Conservation (phyloP, 805 yeast species). For the Starmerella vitae region DNA sequence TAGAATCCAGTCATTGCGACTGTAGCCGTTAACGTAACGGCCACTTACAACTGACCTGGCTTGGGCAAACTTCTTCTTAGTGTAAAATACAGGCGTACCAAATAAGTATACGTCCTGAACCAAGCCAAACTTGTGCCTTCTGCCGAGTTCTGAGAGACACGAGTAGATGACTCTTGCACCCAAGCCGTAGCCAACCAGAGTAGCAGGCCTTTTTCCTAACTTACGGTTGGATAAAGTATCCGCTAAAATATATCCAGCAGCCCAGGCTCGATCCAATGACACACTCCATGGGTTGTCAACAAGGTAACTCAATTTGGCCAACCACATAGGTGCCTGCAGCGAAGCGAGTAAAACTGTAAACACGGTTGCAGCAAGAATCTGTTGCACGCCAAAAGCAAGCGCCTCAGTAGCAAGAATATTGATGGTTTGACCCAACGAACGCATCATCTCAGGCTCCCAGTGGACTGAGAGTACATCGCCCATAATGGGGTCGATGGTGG, state of each 20-base stretch:
- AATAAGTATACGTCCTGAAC: conserved; percentile 77
- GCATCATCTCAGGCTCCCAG: conserved; percentile 98
- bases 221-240: conserved; percentile 79
- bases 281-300: conserved; percentile 98
- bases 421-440: conserved; percentile 92
- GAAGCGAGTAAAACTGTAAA: conserved; percentile 85
- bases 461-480: conserved; percentile 84
- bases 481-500: conserved; percentile 94
- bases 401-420: conserved; percentile 88
- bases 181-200: conserved; percentile 81
- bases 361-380: conserved; percentile 82
- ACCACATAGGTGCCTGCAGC: conserved; percentile 79
- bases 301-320: conserved; percentile 75
- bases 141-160: conserved; percentile 74
- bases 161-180: conserved; percentile 89
- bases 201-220: conserved; percentile 82
- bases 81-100: conserved; percentile 78
- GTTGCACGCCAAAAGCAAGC: conserved; percentile 84
- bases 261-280: conserved; percentile 92
- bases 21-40: conserved; percentile 75
- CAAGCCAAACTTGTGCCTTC: conserved; percentile 72
- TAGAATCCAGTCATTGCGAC: conserved; percentile 87
- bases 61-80: conserved; percentile 59
- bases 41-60: conserved; percentile 85
- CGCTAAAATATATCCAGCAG: conserved; percentile 81